Conservation (phyloP, 768 basidiomycete species). For the Lactifluus subvellereus region DNA sequence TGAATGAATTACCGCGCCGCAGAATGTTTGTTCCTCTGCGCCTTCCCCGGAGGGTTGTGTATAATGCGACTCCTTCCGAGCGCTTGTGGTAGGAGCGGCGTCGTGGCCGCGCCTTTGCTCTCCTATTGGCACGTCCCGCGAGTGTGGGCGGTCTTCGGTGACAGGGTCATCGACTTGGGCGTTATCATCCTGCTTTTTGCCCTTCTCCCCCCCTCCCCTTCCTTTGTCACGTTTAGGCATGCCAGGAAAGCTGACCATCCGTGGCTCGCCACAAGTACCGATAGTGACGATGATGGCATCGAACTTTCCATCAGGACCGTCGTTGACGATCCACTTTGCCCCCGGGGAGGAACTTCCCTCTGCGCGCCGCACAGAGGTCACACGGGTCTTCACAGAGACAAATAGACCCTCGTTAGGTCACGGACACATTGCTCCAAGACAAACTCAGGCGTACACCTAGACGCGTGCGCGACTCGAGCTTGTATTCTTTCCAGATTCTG, state of each 20-base stretch:
- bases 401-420: constrained; percentile 16
- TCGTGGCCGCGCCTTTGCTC: not conserved
- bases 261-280: constrained; percentile 45
- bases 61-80: constrained; percentile 6
- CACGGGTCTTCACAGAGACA: not conserved
- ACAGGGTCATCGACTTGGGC: not conserved
- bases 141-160: not conserved
- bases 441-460: constrained; percentile 40
- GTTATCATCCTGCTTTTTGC: not conserved
- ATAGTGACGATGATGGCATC: constrained; percentile 47
- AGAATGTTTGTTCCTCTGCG: constrained; percentile 30
- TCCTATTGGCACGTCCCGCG: too few relatives aligned
- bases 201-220: constrained; percentile 3
- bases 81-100: not conserved
- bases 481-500: constrained; percentile 44
- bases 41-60: constrained; percentile 22
- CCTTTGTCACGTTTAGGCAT: constrained; percentile 34
- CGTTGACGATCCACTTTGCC: constrained; percentile 44
- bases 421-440: constrained; percentile 25
- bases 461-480: constrained; percentile 41
- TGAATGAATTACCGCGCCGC: constrained; percentile 41
- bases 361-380: constrained; percentile 1
- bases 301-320: constrained; percentile 42
- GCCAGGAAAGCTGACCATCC: constrained; percentile 40
- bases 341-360: constrained; percentile 7